phyloP scores from a whole-genome alignment of 2,329 filamentous ascomycete genomes.

The Pezicula neosporulosa region DNA sequence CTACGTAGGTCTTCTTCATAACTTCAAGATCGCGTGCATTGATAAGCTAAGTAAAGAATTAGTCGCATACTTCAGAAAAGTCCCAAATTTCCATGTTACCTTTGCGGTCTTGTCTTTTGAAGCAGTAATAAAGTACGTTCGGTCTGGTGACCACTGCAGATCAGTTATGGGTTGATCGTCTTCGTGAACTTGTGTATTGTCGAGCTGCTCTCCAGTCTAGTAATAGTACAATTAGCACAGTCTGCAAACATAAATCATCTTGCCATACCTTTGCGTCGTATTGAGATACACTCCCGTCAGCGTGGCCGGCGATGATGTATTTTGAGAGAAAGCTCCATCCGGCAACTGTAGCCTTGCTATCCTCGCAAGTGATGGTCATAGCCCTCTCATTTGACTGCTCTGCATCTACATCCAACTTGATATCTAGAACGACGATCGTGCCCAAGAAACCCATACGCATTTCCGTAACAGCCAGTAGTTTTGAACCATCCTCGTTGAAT shows the following conservation, averaged over 20 bases:
- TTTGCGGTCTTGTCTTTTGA: slow-evolving; percentile 98
- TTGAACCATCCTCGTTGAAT: slow-evolving; percentile 90
- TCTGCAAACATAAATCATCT: not conserved
- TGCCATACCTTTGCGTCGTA: slow-evolving; percentile 79
- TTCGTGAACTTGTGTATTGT: slow-evolving; percentile 83
- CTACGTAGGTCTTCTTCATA: slow-evolving; percentile 89
- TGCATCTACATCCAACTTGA: slow-evolving; percentile 77
- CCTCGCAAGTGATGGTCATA: slow-evolving; percentile 87
- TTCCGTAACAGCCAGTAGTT: slow-evolving; percentile 91
- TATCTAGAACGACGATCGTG: slow-evolving; percentile 89
- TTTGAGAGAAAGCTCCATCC: slow-evolving; percentile 93
- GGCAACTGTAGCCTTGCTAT: slow-evolving; percentile 95
- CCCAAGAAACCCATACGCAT: slow-evolving; percentile 97
- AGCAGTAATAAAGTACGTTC: slow-evolving; percentile 97
- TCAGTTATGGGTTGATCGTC: slow-evolving; percentile 76
- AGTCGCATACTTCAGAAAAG: not conserved
- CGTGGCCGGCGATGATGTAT: slow-evolving; percentile 97
- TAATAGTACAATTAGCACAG: slow-evolving; percentile 12
- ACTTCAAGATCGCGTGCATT: slow-evolving; percentile 83
- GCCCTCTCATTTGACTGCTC: slow-evolving; percentile 81
- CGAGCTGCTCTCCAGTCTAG: slow-evolving; percentile 74
- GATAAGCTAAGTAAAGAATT: slow-evolving; percentile 56
- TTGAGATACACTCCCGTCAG: slow-evolving; percentile 87
- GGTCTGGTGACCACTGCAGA: slow-evolving; percentile 89
- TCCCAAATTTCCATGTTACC: slow-evolving; percentile 40